Percentiles rank a stretch among this genome's conserved stretches.
phyloP scores from a whole-genome alignment of 805 yeast species.

The Candida palmyrensis region DNA sequence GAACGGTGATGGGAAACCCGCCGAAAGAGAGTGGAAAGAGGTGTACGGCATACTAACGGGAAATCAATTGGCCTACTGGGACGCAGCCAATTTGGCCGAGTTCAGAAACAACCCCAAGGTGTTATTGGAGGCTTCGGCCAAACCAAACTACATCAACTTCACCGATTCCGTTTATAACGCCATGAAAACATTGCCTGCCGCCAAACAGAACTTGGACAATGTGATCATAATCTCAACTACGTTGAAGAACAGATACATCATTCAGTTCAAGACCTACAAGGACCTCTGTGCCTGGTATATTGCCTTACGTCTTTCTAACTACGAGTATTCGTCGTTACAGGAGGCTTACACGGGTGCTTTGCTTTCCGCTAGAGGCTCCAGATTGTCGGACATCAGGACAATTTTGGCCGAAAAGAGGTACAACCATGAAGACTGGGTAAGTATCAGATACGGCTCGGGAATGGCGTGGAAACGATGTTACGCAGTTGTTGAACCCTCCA shows the following conservation, averaged over 20 bases:
- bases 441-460: conserved; percentile 93
- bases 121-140: conserved; percentile 53
- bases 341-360: conserved; percentile 97
- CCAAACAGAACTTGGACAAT: conserved; percentile 58
- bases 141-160: conserved; percentile 85
- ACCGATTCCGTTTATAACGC: conserved; percentile 86
- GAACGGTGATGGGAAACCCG: conserved; percentile 81
- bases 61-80: conserved; percentile 90
- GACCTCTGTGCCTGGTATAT: conserved; percentile 74
- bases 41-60: conserved; percentile 91
- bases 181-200: conserved; percentile 59
- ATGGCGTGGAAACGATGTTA: conserved; percentile 97
- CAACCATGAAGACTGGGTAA: conserved; percentile 89
- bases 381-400: conserved; percentile 80
- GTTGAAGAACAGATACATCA: conserved; percentile 76
- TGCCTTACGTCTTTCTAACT: conserved; percentile 74
- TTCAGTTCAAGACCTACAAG: conserved; percentile 67
- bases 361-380: conserved; percentile 84
- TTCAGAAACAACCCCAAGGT: conserved; percentile 49
- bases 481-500: conserved; percentile 78
- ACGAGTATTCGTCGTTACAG: conserved; percentile 78
- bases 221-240: conserved; percentile 91
- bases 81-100: conserved; percentile 59
- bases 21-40: conserved; percentile 82
- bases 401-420: conserved; percentile 80